Evolutionary conservation across 2,329 filamentous ascomycete genomes (phyloP), one percentile per base, ranked within the genome.

Genomic region (Talaromyces sp.): DNA sequence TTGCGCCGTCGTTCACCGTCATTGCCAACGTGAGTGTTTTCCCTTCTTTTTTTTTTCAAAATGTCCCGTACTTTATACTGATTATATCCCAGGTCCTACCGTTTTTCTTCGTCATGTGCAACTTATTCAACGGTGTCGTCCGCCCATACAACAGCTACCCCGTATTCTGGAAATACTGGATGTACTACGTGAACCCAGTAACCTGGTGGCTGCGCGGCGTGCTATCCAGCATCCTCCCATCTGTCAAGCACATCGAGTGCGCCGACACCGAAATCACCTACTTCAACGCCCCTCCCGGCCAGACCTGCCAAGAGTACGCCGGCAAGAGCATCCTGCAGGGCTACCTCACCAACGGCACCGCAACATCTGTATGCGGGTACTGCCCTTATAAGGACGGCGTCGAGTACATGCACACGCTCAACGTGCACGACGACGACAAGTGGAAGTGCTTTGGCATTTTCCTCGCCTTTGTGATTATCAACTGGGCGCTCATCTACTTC

Each of bases 41-140:
- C 22, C 19, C 19, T 3, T 10, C 15, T 15, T 17, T 30, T 5
- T 27, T 6, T 7, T 15, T n/a, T n/a, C n/a, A n/a, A n/a, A 32
- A 1, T 7, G 1, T 25, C 5, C n/a, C 27, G 8, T 9, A 4
- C 15, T 19, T 53, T 28, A 52, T 30, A 53, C 25, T 30, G 55
- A 57, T 22, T 39, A 63, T 62, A 63, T 52, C n/a, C 30, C 58
- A 81, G 77, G 76, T 88, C 25, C 78, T 92, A 5, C 90, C 90
- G 0, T 92, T 93, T 79, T 91, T 93, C 82, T 90, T 93, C 77
- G 86, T 92, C 72, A 87, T 91, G 79, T 88, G 90, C 69, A 83
- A 82, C 47, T 75, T 91, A 27, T 92, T 93, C 81, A 92, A 91
- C 77, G 90, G 90, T 66, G 86, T 93, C 22, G 84, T 93, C 10